Evolutionary conservation across 2,329 filamentous ascomycete genomes (phyloP), one percentile per base, ranked within the genome.

Genomic region (Phialophora macrospora): DNA sequence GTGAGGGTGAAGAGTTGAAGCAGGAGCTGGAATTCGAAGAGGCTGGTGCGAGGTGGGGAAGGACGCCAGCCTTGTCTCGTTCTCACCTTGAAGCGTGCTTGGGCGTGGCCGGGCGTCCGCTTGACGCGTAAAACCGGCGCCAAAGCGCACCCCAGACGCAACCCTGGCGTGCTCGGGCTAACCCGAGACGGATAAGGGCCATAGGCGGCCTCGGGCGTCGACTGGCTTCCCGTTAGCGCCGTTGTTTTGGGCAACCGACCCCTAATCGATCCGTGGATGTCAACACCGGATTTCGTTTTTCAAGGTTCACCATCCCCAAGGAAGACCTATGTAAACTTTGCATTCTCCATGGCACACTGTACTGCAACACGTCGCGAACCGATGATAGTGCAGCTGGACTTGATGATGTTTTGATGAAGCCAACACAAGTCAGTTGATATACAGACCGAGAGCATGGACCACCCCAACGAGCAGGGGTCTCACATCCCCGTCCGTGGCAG

Each of bases 371-470:
- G 28, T 11, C 30, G 55, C 38, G 57, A 26, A 57, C 14, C 67
- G 73, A 20, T 20, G 38, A 11, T 8, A 8, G 22, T 52, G 20
- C 22, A 26, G 14, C 48, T 14, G 48, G 20, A 9, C 11, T 17
- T 7, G 48, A 52, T 0, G 20, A 26, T 14, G 48, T 24, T 5
- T 24, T 12, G 26, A 52, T n/a, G 12, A 12, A 28, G 55, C 26
- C 26, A 5, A 48, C 34, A 17, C 4, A 34, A 26, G 5, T 22
- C 32, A 41, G 17, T 12, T 55, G 20, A 30, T n/a, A 55, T 32
- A 55, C 24, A 32, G 52, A 28, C n/a, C 32, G 46, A 55, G 58
- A 69, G 62, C 63, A 70, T 70, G 68, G 68, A 70, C 64, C 68
- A 62, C 38, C 59, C 24, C 34, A 9, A 55, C 41, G 60, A 66